A percentile compares a stretch with the other conserved stretches of the same genome.
Conservation (phyloP, 805 yeast species). For the Kodamaea kaohsiungensis region DNA sequence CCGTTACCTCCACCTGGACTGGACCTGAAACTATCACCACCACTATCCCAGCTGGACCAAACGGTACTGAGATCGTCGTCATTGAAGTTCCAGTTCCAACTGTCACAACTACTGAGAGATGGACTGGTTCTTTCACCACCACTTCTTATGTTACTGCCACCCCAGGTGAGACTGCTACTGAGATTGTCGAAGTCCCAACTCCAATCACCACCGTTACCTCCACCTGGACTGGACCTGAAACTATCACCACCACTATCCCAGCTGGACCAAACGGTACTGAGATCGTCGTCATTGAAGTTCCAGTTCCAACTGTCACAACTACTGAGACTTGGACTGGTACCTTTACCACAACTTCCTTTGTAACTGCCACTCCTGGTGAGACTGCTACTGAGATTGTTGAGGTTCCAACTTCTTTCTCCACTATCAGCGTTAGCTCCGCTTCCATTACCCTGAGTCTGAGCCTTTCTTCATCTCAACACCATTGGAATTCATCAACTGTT, state of each 20-base stretch:
- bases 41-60: slow-evolving; percentile 4
- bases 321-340: no score
- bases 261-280: neutral
- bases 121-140: slow-evolving; percentile 10
- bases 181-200: slow-evolving; percentile 10
- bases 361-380: slow-evolving; percentile 4
- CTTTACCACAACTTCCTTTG: no score
- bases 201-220: neutral
- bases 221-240: slow-evolving; percentile 1
- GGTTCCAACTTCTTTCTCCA: slow-evolving; percentile 9
- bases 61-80: slow-evolving; percentile 14
- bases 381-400: slow-evolving; percentile 1
- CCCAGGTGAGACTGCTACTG: slow-evolving; percentile 15
- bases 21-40: slow-evolving; percentile 4
- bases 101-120: slow-evolving; percentile 7
- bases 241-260: neutral
- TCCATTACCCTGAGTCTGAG: neutral
- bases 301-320: no score
- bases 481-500: neutral
- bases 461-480: neutral
- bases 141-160: slow-evolving; percentile 11
- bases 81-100: slow-evolving; percentile 14
- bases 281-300: neutral
- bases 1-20: neutral
- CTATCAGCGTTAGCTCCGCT: slow-evolving; percentile 2